These are phyloP conservation scores for Plasmodium yoelii DNA, from an alignment of 169 alveolate species.

Conservation along the genomic window DNA sequence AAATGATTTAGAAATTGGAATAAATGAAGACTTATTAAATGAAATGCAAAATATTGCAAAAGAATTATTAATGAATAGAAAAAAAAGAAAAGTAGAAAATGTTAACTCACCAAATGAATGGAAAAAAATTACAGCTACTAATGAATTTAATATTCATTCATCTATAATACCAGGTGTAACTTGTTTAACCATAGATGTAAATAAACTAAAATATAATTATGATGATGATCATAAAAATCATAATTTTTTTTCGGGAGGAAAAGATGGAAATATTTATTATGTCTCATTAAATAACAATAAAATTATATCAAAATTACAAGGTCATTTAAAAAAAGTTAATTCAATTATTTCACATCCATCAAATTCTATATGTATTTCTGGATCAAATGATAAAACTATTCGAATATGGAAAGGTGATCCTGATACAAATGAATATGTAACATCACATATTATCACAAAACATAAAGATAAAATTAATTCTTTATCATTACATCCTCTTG, in stretches of 20 bases:
- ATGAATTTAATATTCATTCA: conserved; percentile 82
- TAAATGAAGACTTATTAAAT: conserved; percentile 77
- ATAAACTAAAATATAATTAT: conserved; percentile 27
- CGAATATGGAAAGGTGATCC: conserved; percentile 84
- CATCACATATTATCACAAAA: conserved; percentile 79
- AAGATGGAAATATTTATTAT: conserved; percentile 85
- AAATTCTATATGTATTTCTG: conserved; percentile 66
- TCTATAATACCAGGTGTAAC: conserved; percentile 84
- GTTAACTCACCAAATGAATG: conserved; percentile 53
- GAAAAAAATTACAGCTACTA: conserved; percentile 69
- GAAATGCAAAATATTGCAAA: conserved; percentile 82
- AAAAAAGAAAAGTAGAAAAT: conserved; percentile 80
- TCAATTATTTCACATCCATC: conserved; percentile 81
- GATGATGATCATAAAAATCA: conserved; percentile 68
- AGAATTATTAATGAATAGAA: conserved; percentile 81
- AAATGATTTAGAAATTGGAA: conserved; percentile 76
- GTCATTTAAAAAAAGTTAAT: conserved; percentile 83
- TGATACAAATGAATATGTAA: conserved; percentile 74
- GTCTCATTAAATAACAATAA: conserved; percentile 81
- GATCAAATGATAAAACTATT: conserved; percentile 87
- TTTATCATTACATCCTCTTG: conserved; percentile 87
- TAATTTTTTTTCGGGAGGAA: conserved; percentile 88
- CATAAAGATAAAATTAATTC: conserved; percentile 83
- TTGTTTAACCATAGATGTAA: conserved; percentile 76
- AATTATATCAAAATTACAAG: conserved; percentile 76